These are phyloP conservation scores for Hygrocybe punicea DNA, from an alignment of 768 basidiomycete genomes.

Conservation along the genomic window DNA sequence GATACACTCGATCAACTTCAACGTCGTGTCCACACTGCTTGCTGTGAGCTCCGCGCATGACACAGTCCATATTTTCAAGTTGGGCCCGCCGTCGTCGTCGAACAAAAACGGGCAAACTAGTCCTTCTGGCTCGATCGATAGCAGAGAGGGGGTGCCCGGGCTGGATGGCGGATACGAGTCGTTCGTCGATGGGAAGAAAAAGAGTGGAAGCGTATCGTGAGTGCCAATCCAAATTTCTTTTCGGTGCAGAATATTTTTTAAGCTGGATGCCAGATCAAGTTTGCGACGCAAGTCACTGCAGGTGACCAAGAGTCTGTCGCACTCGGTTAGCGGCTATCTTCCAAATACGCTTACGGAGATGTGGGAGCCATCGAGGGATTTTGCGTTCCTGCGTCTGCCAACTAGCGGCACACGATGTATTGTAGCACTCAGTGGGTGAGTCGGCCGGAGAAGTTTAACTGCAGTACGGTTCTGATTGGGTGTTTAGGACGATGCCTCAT, in stretches of 20 bases:
- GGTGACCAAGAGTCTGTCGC: conserved; percentile 68
- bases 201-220: conserved; percentile 52
- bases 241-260: conserved; percentile 1
- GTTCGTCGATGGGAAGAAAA: conserved; percentile 74
- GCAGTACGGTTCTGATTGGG: neutral
- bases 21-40: conserved; percentile 74
- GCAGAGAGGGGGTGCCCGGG: conserved; percentile 54
- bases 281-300: conserved; percentile 70
- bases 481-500: conserved; percentile 80
- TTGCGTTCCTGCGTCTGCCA: conserved; percentile 85
- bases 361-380: conserved; percentile 96
- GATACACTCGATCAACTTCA: conserved; percentile 83
- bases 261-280: conserved; percentile 36
- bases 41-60: conserved; percentile 91
- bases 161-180: conserved; percentile 83
- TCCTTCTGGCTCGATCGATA: conserved; percentile 64
- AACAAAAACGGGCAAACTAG: conserved; percentile 36
- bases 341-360: conserved; percentile 90
- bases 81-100: conserved; percentile 39
- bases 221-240: conserved; percentile 21
- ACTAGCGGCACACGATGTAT: conserved; percentile 75
- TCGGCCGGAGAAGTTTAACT: conserved; percentile 13
- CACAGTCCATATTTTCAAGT: conserved; percentile 95
- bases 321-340: conserved; percentile 80
- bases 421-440: conserved; percentile 85